A percentile compares a stretch with the other conserved stretches of the same genome.
phyloP scores from a whole-genome alignment of 2,329 filamentous ascomycete genomes.

The Neoarthrinium moseri region DNA sequence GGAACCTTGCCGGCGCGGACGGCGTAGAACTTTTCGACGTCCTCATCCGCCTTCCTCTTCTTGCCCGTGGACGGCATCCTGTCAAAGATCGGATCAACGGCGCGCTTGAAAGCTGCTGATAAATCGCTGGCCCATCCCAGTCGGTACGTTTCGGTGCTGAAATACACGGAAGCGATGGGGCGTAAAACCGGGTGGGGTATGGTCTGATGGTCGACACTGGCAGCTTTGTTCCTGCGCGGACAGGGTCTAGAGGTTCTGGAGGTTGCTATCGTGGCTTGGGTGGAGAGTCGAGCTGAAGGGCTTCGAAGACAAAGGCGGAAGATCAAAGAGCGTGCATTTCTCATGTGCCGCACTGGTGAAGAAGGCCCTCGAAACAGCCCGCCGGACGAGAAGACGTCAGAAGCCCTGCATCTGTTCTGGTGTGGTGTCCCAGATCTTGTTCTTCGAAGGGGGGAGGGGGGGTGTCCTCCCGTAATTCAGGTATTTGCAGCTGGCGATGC shows the following conservation, averaged over 20 bases:
- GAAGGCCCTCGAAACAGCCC: no score
- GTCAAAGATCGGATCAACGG: not conserved
- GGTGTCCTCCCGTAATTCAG: not conserved
- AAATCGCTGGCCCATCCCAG: not conserved
- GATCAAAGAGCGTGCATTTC: not conserved
- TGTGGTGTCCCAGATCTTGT: no score
- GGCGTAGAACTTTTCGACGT: slow-evolving; percentile 59
- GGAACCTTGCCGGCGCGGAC: slow-evolving; percentile 56
- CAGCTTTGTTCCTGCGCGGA: not conserved
- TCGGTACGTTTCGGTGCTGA: slow-evolving; percentile 1
- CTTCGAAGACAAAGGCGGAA: no score
- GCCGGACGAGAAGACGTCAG: not conserved
- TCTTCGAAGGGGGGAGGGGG: not conserved
- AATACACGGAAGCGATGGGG: not conserved
- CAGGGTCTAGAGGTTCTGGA: not conserved
- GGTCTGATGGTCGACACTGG: not conserved
- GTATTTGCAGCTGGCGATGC: not conserved
- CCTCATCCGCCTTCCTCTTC: slow-evolving; percentile 48
- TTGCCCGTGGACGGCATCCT: slow-evolving; percentile 27
- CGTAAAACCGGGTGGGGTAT: slow-evolving; percentile 1
- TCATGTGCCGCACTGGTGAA: not conserved
- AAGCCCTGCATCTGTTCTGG: not conserved
- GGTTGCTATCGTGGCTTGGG: no score
- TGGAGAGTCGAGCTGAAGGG: not conserved
- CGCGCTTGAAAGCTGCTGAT: not conserved